Evolutionary conservation across 768 basidiomycete genomes (phyloP), one percentile per base, ranked within the genome.

Genomic region (Asterophora parasitica): DNA sequence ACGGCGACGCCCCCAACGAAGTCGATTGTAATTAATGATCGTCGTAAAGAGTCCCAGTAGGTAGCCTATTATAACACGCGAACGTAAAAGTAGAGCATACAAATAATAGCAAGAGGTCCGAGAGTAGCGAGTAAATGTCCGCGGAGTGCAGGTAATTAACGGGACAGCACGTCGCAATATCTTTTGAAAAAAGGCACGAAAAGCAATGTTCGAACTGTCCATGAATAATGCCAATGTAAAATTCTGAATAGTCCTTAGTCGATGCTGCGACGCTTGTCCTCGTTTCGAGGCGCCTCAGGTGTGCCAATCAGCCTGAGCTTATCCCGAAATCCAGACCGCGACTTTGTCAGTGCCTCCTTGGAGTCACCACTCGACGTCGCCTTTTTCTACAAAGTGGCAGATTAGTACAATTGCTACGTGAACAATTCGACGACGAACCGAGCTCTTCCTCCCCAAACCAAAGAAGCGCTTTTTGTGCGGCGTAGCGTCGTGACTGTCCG

Each of bases 221-320:
- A 35, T 9, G 34, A 35, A 35, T 11, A 37, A 17, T 19, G 26
- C 6, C 19, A 39, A 23, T 23, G 23, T 23, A 23, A 3, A 23
- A 23, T 9, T 26, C n/a, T 38, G 20, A 11, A 11, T 13, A 34
- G 23, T 7, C 19, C 34, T 61, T 41, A 69, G 45, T 70, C 65
- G 23, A 72, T 60, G 45, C 65, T 71, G 33, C 65, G 56, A 23
- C 67, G 65, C 41, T 66, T 68, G 49, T 63, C 62, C 23, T 70
- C 66, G 42, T 64, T 66, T 42, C 70, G 60, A 10, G 66, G 55
- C 7, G 66, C 67, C 51, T 74, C 66, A 3, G 71, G 67, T 15
- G 67, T 70, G 12, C 71, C 65, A 7, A 62, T 55, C 3, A 63
- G 62, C 38, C 67, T 60, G 16, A 72, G 51, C 47, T 58, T 62